Conservation (phyloP, 2,329 filamentous ascomycete genomes). For the Diplodia scrobiculata region DNA sequence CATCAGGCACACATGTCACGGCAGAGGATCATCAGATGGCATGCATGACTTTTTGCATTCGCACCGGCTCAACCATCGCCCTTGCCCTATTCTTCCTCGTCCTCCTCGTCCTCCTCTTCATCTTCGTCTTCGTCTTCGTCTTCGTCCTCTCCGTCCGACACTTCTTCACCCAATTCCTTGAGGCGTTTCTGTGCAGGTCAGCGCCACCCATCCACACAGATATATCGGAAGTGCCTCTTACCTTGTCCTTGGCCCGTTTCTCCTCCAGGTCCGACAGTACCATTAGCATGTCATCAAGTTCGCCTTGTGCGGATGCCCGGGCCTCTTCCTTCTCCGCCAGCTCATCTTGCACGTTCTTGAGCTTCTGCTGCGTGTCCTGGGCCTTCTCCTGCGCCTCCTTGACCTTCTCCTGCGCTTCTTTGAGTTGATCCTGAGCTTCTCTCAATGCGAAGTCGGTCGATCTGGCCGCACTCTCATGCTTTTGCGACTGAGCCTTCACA, state of each 20-base stretch:
- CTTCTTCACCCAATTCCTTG: constrained; percentile 50
- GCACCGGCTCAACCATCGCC: not conserved
- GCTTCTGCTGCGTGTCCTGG: constrained; percentile 33
- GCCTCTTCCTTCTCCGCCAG: constrained; percentile 47
- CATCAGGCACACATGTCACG: not conserved
- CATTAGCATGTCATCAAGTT: constrained; percentile 54
- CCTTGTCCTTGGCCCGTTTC: constrained; percentile 47
- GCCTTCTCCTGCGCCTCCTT: constrained; percentile 34
- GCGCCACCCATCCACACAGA: constrained; percentile 11
- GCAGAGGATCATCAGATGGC: not conserved
- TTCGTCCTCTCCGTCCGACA: constrained; percentile 48
- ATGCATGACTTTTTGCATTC: constrained; percentile 11
- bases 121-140: constrained; percentile 40
- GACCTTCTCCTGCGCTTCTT: constrained; percentile 32
- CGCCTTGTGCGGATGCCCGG: constrained; percentile 43
- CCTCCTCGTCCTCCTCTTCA: constrained; percentile 53
- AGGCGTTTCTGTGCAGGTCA: constrained; percentile 48
- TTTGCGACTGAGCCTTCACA: constrained; percentile 25
- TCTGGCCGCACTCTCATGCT: constrained; percentile 25
- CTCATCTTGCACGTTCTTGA: constrained; percentile 36
- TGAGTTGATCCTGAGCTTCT: constrained; percentile 32
- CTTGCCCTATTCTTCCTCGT: constrained; percentile 33
- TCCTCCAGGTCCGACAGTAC: constrained; percentile 53
- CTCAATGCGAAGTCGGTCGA: constrained; percentile 30
- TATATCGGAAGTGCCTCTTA: constrained; percentile 30